Conservation (phyloP, 148 eudicot species). For the Mesembryanthemum crystallinum region DNA sequence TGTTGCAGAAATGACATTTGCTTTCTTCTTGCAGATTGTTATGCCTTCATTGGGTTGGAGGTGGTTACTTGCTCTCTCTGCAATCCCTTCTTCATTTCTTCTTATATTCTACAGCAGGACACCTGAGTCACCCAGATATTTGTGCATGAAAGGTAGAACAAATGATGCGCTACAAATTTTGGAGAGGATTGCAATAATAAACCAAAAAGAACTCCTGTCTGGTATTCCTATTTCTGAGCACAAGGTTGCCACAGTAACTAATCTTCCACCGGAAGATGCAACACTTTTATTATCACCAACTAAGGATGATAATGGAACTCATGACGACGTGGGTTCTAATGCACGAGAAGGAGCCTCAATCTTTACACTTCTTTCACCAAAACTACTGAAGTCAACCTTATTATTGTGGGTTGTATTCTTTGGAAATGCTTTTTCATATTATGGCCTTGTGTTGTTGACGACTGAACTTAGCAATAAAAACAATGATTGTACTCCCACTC, state of each 20-base stretch:
- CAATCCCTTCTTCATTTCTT: slow-evolving; percentile 60
- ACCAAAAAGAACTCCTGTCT: slow-evolving; percentile 51
- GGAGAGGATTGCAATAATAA: slow-evolving; percentile 56
- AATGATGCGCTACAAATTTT: slow-evolving; percentile 58
- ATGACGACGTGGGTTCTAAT: slow-evolving; percentile 9
- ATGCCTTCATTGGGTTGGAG: slow-evolving; percentile 95
- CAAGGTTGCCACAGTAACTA: slow-evolving; percentile 31
- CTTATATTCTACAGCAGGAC: slow-evolving; percentile 53
- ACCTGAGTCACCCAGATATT: slow-evolving; percentile 83
- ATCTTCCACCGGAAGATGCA: slow-evolving; percentile 51
- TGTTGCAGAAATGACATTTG: neutral
- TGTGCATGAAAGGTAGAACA: slow-evolving; percentile 65
- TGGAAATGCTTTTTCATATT: slow-evolving; percentile 78
- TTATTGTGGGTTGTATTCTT: slow-evolving; percentile 73
- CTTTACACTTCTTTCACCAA: slow-evolving; percentile 57
- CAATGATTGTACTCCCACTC: slow-evolving; percentile 37
- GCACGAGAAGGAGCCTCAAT: slow-evolving; percentile 33
- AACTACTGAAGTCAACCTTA: slow-evolving; percentile 55
- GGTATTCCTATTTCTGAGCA: slow-evolving; percentile 50
- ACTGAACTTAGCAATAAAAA: slow-evolving; percentile 55
- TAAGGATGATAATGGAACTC: slow-evolving; percentile 21
- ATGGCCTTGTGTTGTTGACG: slow-evolving; percentile 78
- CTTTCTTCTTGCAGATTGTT: slow-evolving; percentile 47
- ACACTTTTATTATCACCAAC: slow-evolving; percentile 42
- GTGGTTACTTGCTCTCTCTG: slow-evolving; percentile 76